Conservation (phyloP, 2,329 filamentous ascomycete genomes). For the Diplodia mutila region DNA sequence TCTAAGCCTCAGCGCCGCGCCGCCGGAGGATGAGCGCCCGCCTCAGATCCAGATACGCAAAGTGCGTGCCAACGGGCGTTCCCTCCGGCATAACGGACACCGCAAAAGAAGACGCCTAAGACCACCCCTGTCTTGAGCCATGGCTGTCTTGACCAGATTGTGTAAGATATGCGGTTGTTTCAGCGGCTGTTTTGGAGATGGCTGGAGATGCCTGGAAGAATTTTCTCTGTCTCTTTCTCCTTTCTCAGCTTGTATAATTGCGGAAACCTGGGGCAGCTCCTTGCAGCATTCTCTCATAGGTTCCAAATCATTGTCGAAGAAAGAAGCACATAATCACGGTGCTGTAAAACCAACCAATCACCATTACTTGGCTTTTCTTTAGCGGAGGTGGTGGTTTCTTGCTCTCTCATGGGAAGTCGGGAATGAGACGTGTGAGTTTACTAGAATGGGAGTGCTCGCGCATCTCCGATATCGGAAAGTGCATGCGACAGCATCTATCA, state of each 20-base stretch:
- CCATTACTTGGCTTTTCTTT: background rate
- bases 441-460: constrained; percentile 26
- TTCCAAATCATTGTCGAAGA: constrained; percentile 9
- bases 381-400: background rate
- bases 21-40: constrained; percentile 30
- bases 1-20: constrained; percentile 35
- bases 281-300: background rate
- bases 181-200: background rate
- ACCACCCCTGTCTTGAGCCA: background rate
- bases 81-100: constrained; percentile 31
- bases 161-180: constrained; percentile 25
- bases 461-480: constrained; percentile 17
- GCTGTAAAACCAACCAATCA: background rate
- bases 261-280: background rate
- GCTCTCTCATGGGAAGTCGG: background rate
- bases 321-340: constrained; percentile 23
- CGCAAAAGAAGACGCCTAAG: constrained; percentile 34
- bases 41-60: constrained; percentile 22
- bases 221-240: constrained; percentile 2
- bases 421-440: constrained; percentile 5
- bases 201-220: background rate
- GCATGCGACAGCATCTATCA: constrained; percentile 20
- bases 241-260: constrained; percentile 23
- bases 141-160: constrained; percentile 21
- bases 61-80: constrained; percentile 26